Evolutionary conservation across 2,329 filamentous ascomycete species (phyloP).

Genomic region (Pezicula neosporulosa): DNA sequence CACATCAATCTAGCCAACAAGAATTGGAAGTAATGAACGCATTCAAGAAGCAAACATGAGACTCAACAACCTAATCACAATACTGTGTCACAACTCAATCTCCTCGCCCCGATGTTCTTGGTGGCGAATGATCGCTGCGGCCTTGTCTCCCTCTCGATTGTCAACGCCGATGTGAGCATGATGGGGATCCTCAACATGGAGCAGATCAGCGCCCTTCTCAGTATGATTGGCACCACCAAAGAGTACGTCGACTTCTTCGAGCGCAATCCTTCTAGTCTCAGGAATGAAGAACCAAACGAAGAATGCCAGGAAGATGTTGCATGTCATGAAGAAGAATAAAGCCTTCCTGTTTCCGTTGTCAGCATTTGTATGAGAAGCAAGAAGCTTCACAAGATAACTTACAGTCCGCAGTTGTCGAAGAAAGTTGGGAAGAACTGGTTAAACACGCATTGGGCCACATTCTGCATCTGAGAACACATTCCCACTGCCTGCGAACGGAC

Average conservation of each 20-base stretch:
- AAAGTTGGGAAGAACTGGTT: constrained; percentile 70
- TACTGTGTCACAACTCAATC: no score
- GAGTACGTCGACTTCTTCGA: constrained; percentile 53
- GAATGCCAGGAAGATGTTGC: constrained; percentile 42
- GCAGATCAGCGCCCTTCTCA: constrained; percentile 25
- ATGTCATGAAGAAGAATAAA: constrained; percentile 50
- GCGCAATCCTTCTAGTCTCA: constrained; percentile 50
- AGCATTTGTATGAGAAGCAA: neutral
- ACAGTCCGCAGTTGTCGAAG: constrained; percentile 49
- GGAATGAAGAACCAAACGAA: constrained; percentile 51
- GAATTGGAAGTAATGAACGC: no score
- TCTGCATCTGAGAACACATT: constrained; percentile 59
- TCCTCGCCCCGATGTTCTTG: no score
- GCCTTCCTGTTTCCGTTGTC: constrained; percentile 11
- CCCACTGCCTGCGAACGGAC: constrained; percentile 68
- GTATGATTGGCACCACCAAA: constrained; percentile 38
- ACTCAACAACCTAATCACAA: no score
- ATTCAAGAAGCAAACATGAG: no score
- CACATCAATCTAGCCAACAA: no score
- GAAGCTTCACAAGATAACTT: constrained; percentile 2
- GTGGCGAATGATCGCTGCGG: no score
- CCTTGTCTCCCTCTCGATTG: no score
- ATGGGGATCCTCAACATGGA: constrained; percentile 22
- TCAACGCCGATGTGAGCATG: constrained; percentile 20
- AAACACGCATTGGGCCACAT: constrained; percentile 64